These are phyloP conservation scores for Astrothelium subdiscretum DNA, from an alignment of 495 filamentous ascomycete genomes.

Conservation along the genomic window DNA sequence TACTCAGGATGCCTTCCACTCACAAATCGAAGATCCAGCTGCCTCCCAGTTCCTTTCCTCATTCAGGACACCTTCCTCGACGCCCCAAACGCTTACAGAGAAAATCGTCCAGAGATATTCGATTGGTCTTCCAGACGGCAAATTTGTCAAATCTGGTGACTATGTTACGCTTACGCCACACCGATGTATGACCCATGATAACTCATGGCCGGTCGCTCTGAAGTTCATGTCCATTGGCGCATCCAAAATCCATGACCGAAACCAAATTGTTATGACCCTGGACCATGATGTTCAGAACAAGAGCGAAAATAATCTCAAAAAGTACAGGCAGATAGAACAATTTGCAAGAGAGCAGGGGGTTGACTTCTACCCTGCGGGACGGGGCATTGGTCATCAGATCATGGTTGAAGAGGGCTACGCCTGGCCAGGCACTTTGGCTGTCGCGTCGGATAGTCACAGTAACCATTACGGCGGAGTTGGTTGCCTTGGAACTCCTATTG, in stretches of 20 bases:
- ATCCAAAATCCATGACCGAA: conserved; percentile 54
- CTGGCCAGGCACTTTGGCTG: conserved; percentile 74
- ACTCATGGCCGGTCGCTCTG: conserved; percentile 70
- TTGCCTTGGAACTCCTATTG: conserved; percentile 68
- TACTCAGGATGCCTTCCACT: conserved; percentile 33
- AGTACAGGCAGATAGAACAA: conserved; percentile 74
- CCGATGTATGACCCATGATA: conserved; percentile 86
- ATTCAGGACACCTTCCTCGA: conserved; percentile 18
- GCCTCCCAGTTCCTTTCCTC: conserved; percentile 26
- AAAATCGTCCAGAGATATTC: conserved; percentile 81
- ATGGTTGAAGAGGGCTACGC: conserved; percentile 77
- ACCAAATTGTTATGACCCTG: conserved; percentile 77
- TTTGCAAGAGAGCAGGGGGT: conserved; percentile 75
- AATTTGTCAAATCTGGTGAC: conserved; percentile 33
- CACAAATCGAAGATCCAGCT: conserved; percentile 24
- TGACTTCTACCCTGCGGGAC: conserved; percentile 71
- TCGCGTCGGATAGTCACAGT: conserved; percentile 74
- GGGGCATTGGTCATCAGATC: conserved; percentile 82
- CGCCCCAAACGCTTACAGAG: conserved; percentile 75
- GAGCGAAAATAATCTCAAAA: conserved; percentile 67
- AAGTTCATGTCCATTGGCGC: conserved; percentile 92
- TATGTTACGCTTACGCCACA: conserved; percentile 57
- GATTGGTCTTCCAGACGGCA: conserved; percentile 57
- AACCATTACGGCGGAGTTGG: conserved; percentile 87
- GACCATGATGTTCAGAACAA: conserved; percentile 94